Base-by-base conservation (phyloP, 805 yeast species). In the Candida tammaniensis region DNA sequence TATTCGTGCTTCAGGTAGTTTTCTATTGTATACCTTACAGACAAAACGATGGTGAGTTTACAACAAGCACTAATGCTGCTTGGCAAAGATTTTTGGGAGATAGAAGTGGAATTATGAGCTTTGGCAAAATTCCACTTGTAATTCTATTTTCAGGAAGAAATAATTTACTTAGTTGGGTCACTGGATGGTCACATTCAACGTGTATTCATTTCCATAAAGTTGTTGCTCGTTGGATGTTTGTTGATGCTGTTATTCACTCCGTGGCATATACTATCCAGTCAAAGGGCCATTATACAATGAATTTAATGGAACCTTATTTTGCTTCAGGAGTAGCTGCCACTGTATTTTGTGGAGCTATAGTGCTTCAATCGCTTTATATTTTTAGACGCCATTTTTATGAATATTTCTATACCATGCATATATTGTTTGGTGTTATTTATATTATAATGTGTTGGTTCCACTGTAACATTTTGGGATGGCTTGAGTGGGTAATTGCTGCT, bases 91-190 rank as follows among this genome's bases (percentile, higher is more conserved):
- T n/a, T n/a, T n/a, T n/a, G n/a, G n/a, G n/a, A n/a, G 80, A 76
- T 51, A 65, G 86, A 54, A 58, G 75, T 5, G 82, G 74, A 30
- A 36, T 76, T 13, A 57, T 74, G 54, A 56, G 73, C 2, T 55
- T 75, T 24, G 74, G 72, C 35, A 38, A 77, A 30, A 65, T 80
- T 38, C 91, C 93, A 1, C 52, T 72, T 5, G 52, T 78, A 12
- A 72, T 76, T 40, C 57, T 82, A 36, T 80, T 84, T 55, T 86
- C 86, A 4, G 82, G 82, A 19, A 65, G 93, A 48, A 86, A 85
- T 54, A 85, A 82, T 49, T 76, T 86, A 13, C 63, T 85, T 48
- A 71, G 74, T 41, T 62, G 60, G 51, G 34, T 80, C 4, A 72
- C 88, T 1, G 86, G 89, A 2, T 69, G 84, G 65, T 55, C 78